Conservation (phyloP, 2,329 filamentous ascomycete species). For the Tolypocladium inflatum region DNA sequence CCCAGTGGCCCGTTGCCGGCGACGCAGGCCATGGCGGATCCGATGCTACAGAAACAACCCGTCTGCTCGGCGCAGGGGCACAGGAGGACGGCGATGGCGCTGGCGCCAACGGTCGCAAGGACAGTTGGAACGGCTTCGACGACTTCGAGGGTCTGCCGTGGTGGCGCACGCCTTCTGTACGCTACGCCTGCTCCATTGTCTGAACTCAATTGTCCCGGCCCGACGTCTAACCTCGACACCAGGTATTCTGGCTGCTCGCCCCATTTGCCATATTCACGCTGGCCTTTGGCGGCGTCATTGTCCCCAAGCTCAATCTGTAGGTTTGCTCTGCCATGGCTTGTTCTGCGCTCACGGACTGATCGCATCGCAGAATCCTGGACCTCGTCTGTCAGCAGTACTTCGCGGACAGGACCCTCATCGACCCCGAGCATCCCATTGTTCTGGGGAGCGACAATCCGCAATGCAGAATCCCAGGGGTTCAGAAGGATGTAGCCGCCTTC, state of each 20-base stretch:
- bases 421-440: conserved; percentile 52
- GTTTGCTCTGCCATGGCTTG: conserved; percentile 11
- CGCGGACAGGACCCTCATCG: conserved; percentile 48
- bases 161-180: conserved; percentile 54
- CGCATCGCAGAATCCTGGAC: conserved; percentile 52
- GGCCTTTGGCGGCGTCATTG: conserved; percentile 76
- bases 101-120: conserved; percentile 8
- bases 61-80: conserved; percentile 1
- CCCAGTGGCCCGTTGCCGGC: not conserved
- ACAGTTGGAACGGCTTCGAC: conserved; percentile 36
- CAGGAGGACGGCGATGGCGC: not conserved
- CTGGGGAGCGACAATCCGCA: conserved; percentile 65
- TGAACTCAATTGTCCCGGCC: not conserved
- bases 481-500: conserved; percentile 68
- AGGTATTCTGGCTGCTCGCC: conserved; percentile 76
- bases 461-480: conserved; percentile 72
- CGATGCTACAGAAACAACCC: conserved; percentile 1
- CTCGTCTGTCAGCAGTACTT: conserved; percentile 81
- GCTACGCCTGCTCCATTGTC: conserved; percentile 26
- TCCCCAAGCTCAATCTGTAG: conserved; percentile 77
- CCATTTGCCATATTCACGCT: conserved; percentile 76
- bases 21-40: not conserved
- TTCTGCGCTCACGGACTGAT: not conserved
- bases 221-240: conserved; percentile 11
- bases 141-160: conserved; percentile 54